Percentiles rank a stretch among this genome's conserved stretches.
These are phyloP conservation scores for Stephania japonica DNA, from an alignment of 164 flowering plant species.

Conservation along the genomic window DNA sequence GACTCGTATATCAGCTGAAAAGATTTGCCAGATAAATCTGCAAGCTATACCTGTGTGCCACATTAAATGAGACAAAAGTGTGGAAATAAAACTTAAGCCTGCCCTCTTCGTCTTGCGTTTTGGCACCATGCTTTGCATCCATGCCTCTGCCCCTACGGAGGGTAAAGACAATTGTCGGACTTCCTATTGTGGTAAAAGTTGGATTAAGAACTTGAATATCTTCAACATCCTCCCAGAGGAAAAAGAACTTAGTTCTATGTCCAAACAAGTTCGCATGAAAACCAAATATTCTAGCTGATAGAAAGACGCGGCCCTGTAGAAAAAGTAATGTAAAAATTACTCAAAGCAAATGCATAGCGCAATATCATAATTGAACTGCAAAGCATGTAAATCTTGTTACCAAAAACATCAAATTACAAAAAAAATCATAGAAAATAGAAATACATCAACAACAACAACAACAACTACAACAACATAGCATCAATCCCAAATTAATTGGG, in stretches of 20 bases:
- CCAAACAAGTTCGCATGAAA: conserved; percentile 87
- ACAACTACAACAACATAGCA: no score
- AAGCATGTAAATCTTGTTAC: neutral
- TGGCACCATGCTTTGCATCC: conserved; percentile 95
- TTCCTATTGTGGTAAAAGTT: conserved; percentile 82
- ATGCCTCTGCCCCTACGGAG: conserved; percentile 72
- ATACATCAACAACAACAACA: no score
- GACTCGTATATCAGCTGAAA: neutral
- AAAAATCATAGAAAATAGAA: neutral
- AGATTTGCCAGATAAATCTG: neutral
- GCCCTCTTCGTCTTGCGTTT: conserved; percentile 74
- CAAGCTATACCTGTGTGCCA: conserved; percentile 64
- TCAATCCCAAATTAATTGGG: no score
- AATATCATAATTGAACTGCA: neutral
- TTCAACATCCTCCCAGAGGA: conserved; percentile 96
- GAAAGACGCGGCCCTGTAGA: conserved; percentile 86
- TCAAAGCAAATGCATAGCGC: neutral
- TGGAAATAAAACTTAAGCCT: conserved; percentile 92
- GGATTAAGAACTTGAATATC: conserved; percentile 75
- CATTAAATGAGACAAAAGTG: conserved; percentile 82
- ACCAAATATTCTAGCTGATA: conserved; percentile 89
- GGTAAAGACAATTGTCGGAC: conserved; percentile 72
- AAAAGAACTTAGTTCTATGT: conserved; percentile 82
- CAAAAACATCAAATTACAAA: neutral
- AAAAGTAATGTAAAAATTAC: conserved; percentile 1